These are phyloP conservation scores for Dipodascopsis tothii DNA, from an alignment of 805 yeast species.

Conservation along the genomic window DNA sequence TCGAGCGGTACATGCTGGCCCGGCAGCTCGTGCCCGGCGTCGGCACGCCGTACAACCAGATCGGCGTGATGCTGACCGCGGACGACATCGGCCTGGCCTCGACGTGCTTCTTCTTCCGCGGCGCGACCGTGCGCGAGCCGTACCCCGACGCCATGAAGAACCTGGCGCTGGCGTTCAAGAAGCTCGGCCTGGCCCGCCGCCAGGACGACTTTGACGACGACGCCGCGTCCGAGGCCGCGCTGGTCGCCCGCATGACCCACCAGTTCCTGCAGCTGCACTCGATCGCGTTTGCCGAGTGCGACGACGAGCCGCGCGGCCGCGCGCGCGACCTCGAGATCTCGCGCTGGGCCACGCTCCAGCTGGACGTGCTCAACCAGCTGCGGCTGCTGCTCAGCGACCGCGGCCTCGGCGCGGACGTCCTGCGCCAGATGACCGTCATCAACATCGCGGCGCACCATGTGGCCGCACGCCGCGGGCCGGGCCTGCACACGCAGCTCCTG, in stretches of 20 bases:
- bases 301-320: not conserved
- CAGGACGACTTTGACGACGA: conserved; percentile 1
- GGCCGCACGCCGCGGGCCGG: not conserved
- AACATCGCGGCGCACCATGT: conserved; percentile 13
- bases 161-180: conserved; percentile 16
- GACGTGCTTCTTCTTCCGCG: conserved; percentile 21
- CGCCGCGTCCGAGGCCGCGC: conserved; percentile 5
- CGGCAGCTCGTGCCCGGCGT: conserved; percentile 14
- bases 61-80: conserved; percentile 19
- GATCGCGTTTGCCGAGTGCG: conserved; percentile 3
- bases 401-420: conserved; percentile 8
- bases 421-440: conserved; percentile 8
- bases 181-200: conserved; percentile 6
- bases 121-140: conserved; percentile 16
- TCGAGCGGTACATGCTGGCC: conserved; percentile 20
- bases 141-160: conserved; percentile 20
- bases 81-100: conserved; percentile 16
- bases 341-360: not conserved
- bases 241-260: conserved; percentile 3
- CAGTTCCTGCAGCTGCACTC: conserved; percentile 11
- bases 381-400: conserved; percentile 2
- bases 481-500: not conserved
- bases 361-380: conserved; percentile 1
- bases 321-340: not conserved
- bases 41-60: conserved; percentile 23